A percentile compares a stretch with the other conserved stretches of the same genome.
These are phyloP conservation scores for Immersiporthe knoxdaviesiana DNA, from an alignment of 2,329 filamentous ascomycete species.

Conservation along the genomic window DNA sequence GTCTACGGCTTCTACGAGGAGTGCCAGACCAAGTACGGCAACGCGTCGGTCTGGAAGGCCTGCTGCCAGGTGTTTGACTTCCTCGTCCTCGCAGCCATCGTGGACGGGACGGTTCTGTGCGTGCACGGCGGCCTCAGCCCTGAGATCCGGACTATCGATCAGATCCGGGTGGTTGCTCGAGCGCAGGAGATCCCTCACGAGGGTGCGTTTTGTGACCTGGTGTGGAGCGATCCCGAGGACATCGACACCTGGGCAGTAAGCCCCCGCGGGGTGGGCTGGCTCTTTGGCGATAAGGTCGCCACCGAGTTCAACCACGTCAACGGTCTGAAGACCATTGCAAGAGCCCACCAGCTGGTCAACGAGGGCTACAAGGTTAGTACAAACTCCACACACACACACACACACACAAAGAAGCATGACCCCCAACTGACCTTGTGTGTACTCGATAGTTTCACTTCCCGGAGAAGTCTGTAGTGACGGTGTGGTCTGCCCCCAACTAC, in stretches of 20 bases:
- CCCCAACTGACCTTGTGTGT: slow-evolving; percentile 35
- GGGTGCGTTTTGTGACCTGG: slow-evolving; percentile 95
- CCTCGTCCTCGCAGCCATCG: slow-evolving; percentile 92
- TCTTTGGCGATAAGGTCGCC: slow-evolving; percentile 96
- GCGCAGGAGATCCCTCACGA: slow-evolving; percentile 98
- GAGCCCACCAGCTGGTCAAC: slow-evolving; percentile 97
- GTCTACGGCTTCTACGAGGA: slow-evolving; percentile 99
- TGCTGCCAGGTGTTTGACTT: slow-evolving; percentile 99
- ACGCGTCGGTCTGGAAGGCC: slow-evolving; percentile 99
- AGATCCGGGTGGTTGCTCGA: slow-evolving; percentile 97
- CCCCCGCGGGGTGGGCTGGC: slow-evolving; percentile 93
- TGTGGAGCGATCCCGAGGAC: slow-evolving; percentile 98
- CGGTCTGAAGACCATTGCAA: slow-evolving; percentile 90
- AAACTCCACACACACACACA: not conserved
- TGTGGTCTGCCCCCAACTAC: slow-evolving; percentile 97
- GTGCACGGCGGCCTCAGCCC: slow-evolving; percentile 91
- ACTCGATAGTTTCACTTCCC: slow-evolving; percentile 80
- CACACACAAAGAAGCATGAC: not conserved
- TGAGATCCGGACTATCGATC: slow-evolving; percentile 95
- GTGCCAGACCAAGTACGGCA: slow-evolving; percentile 97
- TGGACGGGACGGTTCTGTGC: slow-evolving; percentile 97
- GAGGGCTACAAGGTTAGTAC: slow-evolving; percentile 89
- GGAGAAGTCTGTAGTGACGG: slow-evolving; percentile 93
- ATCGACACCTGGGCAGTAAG: slow-evolving; percentile 96
- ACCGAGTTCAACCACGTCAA: slow-evolving; percentile 98